These are phyloP conservation scores for Podospora didyma DNA, from an alignment of 495 filamentous ascomycete genomes.

Conservation along the genomic window DNA sequence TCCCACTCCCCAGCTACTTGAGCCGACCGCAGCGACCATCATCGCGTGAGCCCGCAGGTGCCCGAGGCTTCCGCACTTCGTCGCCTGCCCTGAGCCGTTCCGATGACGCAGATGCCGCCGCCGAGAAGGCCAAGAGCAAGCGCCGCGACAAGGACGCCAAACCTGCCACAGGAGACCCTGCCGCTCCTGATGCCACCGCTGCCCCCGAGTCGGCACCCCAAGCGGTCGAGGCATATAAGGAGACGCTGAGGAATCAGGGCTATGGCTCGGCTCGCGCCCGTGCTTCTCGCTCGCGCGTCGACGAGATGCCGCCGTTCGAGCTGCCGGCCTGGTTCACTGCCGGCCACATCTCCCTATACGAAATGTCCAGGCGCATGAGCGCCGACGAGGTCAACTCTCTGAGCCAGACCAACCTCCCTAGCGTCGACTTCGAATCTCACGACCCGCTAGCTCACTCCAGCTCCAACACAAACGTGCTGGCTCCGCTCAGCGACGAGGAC, in stretches of 20 bases:
- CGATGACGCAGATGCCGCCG: constrained; percentile 9
- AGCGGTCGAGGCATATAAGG: not conserved
- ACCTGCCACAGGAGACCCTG: not conserved
- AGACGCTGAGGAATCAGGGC: constrained; percentile 16
- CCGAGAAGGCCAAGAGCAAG: not conserved
- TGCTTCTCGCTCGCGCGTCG: constrained; percentile 31
- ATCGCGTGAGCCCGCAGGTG: not conserved
- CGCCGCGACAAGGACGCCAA: not conserved
- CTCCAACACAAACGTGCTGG: constrained; percentile 3
- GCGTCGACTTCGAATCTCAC: too few relatives aligned
- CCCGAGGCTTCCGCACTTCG: constrained; percentile 19
- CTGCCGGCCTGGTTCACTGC: constrained; percentile 43
- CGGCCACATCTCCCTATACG: constrained; percentile 22
- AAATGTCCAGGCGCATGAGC: constrained; percentile 11
- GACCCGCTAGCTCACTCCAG: too few relatives aligned
- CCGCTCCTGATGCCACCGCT: not conserved
- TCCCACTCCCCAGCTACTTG: not conserved
- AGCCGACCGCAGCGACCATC: not conserved
- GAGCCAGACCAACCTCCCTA: not conserved
- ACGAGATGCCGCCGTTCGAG: constrained; percentile 38
- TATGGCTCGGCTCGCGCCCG: constrained; percentile 37
- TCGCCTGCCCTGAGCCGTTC: constrained; percentile 9
- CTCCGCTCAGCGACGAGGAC: constrained; percentile 11
- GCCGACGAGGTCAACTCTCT: not conserved
- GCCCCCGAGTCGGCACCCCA: not conserved